Evolutionary conservation across 495 filamentous ascomycete genomes (phyloP), one percentile per base, ranked within the genome.

Genomic region (Aspergillus nanangensis): DNA sequence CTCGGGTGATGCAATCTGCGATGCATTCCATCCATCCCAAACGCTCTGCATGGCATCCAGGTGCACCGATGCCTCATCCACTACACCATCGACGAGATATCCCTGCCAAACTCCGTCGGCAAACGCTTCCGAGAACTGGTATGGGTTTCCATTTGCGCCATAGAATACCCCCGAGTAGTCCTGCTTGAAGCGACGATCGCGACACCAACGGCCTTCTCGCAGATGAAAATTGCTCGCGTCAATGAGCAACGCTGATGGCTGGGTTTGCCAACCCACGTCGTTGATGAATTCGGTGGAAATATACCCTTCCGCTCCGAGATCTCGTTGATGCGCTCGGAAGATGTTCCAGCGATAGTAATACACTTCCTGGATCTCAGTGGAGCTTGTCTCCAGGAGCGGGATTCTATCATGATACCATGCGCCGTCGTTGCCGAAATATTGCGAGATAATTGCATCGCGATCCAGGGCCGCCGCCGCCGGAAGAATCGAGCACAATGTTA

Each of bases 281-380:
- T 57, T 49, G 45, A 65, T 49, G 38, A 65, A 65, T 21, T 65
- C 61, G 23, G 58, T 65, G 1, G 58, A 51, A 7, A 65, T 57
- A 23, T 50, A 65, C 5, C 61, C 61, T 18, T 56, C 38, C 1
- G 48, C 18, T 4, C 61, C 61, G 8, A 61, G 51, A 21, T 65
- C 58, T 10, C 58, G 58, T 45, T 62, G 61, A 41, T 65, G 61
- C 1, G 58, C 58, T 1, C 61, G 58, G 51, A 60, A 65, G 36
- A 61, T 38, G 29, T 48, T 41, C 62, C 59, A 65, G 29, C 62
- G 56, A 32, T 65, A 62, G 38, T 65, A 65, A 48, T 62, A 65
- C 27, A 62, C 59, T 14, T 62, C 59, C 18, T 53, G 48, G 42
- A 62, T 54, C 5, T 51, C 51, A 25, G 47, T 34, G 3, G 33